Percentiles rank a stretch among this genome's conserved stretches.
Evolutionary conservation across 78 protist species (phyloP).

Genomic region (Cavenderia fasciculata): DNA sequence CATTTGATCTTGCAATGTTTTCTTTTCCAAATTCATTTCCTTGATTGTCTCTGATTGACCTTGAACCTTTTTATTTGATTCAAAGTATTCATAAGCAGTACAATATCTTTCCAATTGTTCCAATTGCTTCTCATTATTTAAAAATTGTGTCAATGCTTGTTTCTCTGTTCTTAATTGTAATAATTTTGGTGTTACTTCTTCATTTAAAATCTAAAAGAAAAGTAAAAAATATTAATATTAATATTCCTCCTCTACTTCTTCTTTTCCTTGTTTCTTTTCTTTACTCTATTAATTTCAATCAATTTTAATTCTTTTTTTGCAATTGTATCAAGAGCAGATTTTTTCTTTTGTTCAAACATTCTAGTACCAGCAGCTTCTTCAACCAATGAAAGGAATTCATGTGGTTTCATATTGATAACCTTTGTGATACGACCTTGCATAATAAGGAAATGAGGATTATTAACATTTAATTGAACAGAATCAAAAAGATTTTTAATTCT

Average conservation of each 20-base stretch:
- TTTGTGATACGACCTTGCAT: slow-evolving; percentile 99
- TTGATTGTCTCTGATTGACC: slow-evolving; percentile 16
- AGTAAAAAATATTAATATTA: too few species aligned
- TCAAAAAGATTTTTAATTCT: slow-evolving; percentile 97
- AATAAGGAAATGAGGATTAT: slow-evolving; percentile 99
- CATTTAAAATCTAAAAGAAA: slow-evolving; percentile 75
- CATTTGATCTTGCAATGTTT: slow-evolving; percentile 20
- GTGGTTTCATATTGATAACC: slow-evolving; percentile 99
- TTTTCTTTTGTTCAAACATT: slow-evolving; percentile 97
- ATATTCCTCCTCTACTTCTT: too few species aligned
- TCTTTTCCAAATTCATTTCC: slow-evolving; percentile 5
- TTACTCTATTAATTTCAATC: slow-evolving; percentile 85
- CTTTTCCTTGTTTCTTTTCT: too few species aligned
- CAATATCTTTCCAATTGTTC: slow-evolving; percentile 84
- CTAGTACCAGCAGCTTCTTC: slow-evolving; percentile 99
- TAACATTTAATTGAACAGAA: slow-evolving; percentile 98
- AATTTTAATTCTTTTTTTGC: slow-evolving; percentile 95
- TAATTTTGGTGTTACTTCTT: slow-evolving; percentile 96
- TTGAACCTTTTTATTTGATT: slow-evolving; percentile 1
- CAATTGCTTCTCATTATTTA: slow-evolving; percentile 41
- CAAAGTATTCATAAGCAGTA: slow-evolving; percentile 85
- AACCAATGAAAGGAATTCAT: slow-evolving; percentile 96
- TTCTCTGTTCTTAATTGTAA: slow-evolving; percentile 91
- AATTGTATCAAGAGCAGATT: slow-evolving; percentile 87
- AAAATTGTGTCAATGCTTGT: slow-evolving; percentile 82